phyloP scores from a whole-genome alignment of 2,329 filamentous ascomycete species.

The Paramyrothecium sp. region DNA sequence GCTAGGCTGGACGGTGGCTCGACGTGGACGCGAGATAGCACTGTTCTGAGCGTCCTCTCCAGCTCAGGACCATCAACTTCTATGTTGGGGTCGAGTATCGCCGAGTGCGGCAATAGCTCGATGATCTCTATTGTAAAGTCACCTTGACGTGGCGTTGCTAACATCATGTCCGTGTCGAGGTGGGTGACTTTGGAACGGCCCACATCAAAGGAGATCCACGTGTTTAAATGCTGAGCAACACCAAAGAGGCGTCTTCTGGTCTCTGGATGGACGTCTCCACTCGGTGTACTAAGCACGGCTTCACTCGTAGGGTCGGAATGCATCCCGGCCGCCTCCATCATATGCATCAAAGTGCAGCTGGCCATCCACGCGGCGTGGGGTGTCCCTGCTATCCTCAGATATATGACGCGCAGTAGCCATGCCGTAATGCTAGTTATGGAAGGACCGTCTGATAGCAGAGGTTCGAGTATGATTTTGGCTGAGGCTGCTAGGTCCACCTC shows the following conservation, averaged over 20 bases:
- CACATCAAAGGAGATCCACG: conserved; percentile 59
- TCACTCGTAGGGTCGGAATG: conserved; percentile 34
- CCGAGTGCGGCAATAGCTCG: conserved; percentile 50
- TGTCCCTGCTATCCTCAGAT: conserved; percentile 50
- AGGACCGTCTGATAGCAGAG: conserved; percentile 27
- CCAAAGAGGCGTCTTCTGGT: conserved; percentile 42
- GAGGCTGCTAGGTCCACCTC: conserved; percentile 46
- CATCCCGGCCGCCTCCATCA: conserved; percentile 52
- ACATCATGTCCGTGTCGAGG: conserved; percentile 40
- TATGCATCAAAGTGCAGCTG: conserved; percentile 56
- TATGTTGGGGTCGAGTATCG: conserved; percentile 51
- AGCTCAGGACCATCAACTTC: conserved; percentile 39
- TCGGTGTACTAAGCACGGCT: conserved; percentile 19
- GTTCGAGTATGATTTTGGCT: conserved; percentile 44
- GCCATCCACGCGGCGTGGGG: conserved; percentile 57
- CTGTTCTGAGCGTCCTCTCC: conserved; percentile 36
- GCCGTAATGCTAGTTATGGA: conserved; percentile 39
- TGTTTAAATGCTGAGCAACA: conserved; percentile 56
- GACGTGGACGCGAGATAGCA: conserved; percentile 38
- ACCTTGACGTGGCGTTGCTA: conserved; percentile 34
- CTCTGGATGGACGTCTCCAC: conserved; percentile 31
- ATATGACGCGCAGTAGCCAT: conserved; percentile 53
- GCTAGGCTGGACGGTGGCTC: conserved; percentile 42
- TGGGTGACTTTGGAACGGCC: conserved; percentile 51
- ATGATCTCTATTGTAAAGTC: conserved; percentile 48